Evolutionary conservation across 768 basidiomycete species (phyloP), one percentile per base, ranked within the genome.

Genomic region (Hypholoma fasciculare): DNA sequence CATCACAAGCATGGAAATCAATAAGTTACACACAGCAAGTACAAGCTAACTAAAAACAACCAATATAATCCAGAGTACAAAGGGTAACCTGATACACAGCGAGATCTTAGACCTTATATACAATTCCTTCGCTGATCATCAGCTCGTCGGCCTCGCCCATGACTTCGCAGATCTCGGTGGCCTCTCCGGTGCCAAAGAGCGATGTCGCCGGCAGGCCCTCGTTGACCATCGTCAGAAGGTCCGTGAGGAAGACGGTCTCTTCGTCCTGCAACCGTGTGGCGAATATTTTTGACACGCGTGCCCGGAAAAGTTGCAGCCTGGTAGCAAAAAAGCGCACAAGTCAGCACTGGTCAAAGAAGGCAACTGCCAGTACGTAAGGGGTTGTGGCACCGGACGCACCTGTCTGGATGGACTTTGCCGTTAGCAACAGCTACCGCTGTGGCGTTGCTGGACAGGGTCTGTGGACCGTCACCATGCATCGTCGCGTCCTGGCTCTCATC

Each of bases 141-240:
- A 98, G 77, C 72, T 96, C 90, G 54, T 92, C 87, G 12, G 76
- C 78, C 16, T 88, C 87, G 26, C 82, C 81, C 96, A 98, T 97
- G 37, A 78, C 72, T 61, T 84, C 78, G 57, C 89, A 87, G 20
- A 87, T 85, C 54, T 79, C 77, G 5, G 84, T 85, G 1, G 91
- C 96, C 71, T 98, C 96, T 12, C 81, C 78, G 0, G 86, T 89
- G 2, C 92, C 90, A 71, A 93, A 98, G 39, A 95, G 75, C 16
- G 79, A 78, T 47, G 82, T 82, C 2, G 84, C 82, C 8, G 82
- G 66, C 54, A 97, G 71, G 19, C 92, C 92, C 56, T 85, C 80
- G 67, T 98, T 98, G 68, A 97, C 77, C 54, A 82, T 71, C 62
- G 87, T 82, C 27, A 96, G 72, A 23, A 96, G 76, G 39, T 87